Conservation (phyloP, 1,284 basidiomycete genomes). For the Cutaneotrichosporon cavernicola region DNA sequence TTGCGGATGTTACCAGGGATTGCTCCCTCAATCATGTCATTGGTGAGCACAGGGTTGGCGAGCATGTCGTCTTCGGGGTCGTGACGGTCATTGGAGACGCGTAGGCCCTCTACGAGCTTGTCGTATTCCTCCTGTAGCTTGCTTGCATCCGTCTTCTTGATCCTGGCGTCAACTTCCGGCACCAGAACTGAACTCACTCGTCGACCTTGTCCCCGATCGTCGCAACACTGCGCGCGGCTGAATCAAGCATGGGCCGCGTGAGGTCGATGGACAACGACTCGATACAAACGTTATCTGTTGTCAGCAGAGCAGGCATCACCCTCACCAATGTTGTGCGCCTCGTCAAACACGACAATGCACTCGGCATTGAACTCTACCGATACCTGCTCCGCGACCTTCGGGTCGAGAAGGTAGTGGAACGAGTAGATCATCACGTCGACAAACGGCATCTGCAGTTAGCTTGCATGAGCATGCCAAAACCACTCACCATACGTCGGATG, state of each 20-base stretch:
- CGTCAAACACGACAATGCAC: constrained; percentile 98
- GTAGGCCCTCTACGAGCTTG: constrained; percentile 93
- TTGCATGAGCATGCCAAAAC: background rate
- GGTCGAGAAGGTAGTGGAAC: constrained; percentile 97
- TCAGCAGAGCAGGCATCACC: constrained; percentile 12
- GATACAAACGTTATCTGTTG: constrained; percentile 93
- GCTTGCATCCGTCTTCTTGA: constrained; percentile 87
- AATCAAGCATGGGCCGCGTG: constrained; percentile 97
- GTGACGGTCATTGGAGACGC: constrained; percentile 64
- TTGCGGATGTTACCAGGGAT: constrained; percentile 98
- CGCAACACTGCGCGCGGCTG: constrained; percentile 82
- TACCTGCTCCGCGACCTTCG: constrained; percentile 98
- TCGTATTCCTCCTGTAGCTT: constrained; percentile 97
- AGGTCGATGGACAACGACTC: constrained; percentile 97
- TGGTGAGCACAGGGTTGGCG: constrained; percentile 93
- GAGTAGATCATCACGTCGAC: constrained; percentile 97
- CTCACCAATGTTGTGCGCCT: constrained; percentile 97
- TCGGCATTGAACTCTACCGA: constrained; percentile 97
- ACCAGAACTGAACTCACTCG: constrained; percentile 61
- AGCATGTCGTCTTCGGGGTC: constrained; percentile 74
- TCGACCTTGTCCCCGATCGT: constrained; percentile 90
- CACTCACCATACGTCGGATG: constrained; percentile 85
- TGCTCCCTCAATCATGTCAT: constrained; percentile 91
- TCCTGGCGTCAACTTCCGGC: constrained; percentile 57
- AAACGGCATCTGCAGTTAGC: constrained; percentile 73